Evolutionary conservation across 305 asterid genomes (phyloP).

Genomic region (Withania somnifera): DNA sequence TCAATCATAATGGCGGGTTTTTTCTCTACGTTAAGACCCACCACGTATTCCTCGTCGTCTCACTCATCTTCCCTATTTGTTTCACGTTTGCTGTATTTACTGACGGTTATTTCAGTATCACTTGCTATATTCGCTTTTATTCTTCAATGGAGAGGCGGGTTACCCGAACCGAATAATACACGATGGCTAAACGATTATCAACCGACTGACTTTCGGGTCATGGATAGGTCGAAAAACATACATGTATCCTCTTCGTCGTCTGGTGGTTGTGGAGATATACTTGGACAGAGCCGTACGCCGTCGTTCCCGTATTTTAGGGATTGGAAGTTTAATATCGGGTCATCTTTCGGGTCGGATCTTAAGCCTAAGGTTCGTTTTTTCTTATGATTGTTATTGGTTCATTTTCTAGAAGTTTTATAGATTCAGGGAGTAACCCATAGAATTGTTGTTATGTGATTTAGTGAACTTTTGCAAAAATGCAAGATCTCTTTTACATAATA

Average conservation of each 20-base stretch:
- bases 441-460: too few species aligned
- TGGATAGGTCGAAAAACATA: not conserved
- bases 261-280: slow-evolving; percentile 11
- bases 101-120: slow-evolving; percentile 13
- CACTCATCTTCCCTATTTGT: not conserved
- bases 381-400: too few species aligned
- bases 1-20: slow-evolving; percentile 21
- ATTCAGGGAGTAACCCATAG: too few species aligned
- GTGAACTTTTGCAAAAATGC: too few species aligned
- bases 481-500: too few species aligned
- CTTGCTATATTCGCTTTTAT: slow-evolving; percentile 24
- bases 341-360: slow-evolving; percentile 37
- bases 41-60: not conserved
- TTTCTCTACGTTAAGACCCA: slow-evolving; percentile 4
- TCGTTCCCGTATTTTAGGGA: slow-evolving; percentile 50
- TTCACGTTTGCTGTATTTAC: slow-evolving; percentile 12
- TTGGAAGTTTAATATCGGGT: slow-evolving; percentile 43
- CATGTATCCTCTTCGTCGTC: not conserved
- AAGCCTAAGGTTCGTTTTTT: slow-evolving; percentile 47
- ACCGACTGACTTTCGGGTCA: not conserved
- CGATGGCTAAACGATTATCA: not conserved
- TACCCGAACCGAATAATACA: slow-evolving; percentile 6
- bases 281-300: slow-evolving; percentile 11
- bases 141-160: slow-evolving; percentile 27
- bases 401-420: too few species aligned